Base-by-base conservation (phyloP, 2,329 filamentous ascomycete genomes). In the Cercospora citrullina region DNA sequence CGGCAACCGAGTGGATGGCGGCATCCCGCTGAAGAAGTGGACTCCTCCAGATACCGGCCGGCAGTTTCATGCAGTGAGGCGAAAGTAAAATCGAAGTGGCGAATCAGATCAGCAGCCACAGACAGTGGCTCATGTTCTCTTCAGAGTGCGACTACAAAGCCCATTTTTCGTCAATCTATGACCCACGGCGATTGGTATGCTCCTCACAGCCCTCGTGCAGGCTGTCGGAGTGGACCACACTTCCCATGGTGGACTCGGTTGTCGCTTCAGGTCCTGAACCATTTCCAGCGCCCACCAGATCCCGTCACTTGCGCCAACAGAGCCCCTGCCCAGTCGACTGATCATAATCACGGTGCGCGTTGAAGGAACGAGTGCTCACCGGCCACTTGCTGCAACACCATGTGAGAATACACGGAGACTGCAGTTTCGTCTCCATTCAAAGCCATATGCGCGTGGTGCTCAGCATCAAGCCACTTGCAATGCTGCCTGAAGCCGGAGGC, bases 61-160 rank as follows among this genome's bases (percentile, higher is more conserved):
- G 61, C 61, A 64, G 28, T 57, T 64, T 57, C 23, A 57, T 57
- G 48, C 61, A 64, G 36, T 21, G 61, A 63, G 30, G 45, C 30
- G 48, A 57, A 57, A 55, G 61, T 48, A 21, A 51, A 48, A 18
- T 14, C 45, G 26, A 51, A 21, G 36, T 16, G 26, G n/a, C 60
- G 33, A 53, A 45, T 28, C 53, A 48, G 45, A 45, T 28, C 53
- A 48, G 45, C 8, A 21, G 45, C 45, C 45, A 48, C 42, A 39
- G 36, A 39, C 36, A 39, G 33, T 16, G 14, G 33, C 33, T 39
- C 33, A 39, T 39, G 33, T 16, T 39, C 3, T 16, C 33, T 39
- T 16, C 33, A 39, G 33, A 39, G 42, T 45, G 42, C 42, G n/a
- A 21, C 33, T 39, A 39, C 33, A 48, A 6, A 8, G 42, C 42